Evolutionary conservation across 73 alveolate species (phyloP), one percentile per base, ranked within the genome.

Genomic region (Breviolum minutum): DNA sequence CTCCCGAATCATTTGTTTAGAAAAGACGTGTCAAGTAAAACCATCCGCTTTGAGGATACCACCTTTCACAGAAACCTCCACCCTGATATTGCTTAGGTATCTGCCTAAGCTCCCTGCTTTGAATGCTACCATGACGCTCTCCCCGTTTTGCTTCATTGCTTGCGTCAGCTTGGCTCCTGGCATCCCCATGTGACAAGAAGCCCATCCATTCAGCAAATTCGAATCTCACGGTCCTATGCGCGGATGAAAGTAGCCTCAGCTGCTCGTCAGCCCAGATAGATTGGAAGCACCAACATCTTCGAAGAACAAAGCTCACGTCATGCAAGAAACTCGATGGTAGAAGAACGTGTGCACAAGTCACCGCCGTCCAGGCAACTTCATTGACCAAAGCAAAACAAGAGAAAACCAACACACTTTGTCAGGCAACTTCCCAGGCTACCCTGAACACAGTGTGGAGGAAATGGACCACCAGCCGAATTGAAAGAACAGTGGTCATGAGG

Each of bases 401-500:
- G 54, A 40, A 40, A 0, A 40, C 54, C 0, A 40, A 40, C 54
- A 40, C 54, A 32, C 68, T 48, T 7, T 2, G 96, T 29, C 98
- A 66, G 32, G 98, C 48, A 10, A 27, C 98, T 92, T 16, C 98
- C 98, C 80, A 24, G 8, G 80, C 98, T 92, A 32, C 98, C 98
- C 90, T 92, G 98, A 26, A 92, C 66, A n/a, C 98, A 92, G 13
- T 92, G 98, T 27, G 98, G 98, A 24, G 98, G 98, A 54, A 92
- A 92, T 8, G 98, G 98, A 13, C 98, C 98, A 48, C 98, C 98
- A n/a, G 81, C 63, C 27, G 84, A 32, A 26, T 24, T 73, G 69
- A 92, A 92, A 84, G 89, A 69, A 89, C 98, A 92, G 80, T 92
- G 98, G 48, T 92, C 98, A 19, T 92, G 98, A 4, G 98, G 98